Conservation (phyloP, 306 rosid species). For the Phaseolus lunatus region DNA sequence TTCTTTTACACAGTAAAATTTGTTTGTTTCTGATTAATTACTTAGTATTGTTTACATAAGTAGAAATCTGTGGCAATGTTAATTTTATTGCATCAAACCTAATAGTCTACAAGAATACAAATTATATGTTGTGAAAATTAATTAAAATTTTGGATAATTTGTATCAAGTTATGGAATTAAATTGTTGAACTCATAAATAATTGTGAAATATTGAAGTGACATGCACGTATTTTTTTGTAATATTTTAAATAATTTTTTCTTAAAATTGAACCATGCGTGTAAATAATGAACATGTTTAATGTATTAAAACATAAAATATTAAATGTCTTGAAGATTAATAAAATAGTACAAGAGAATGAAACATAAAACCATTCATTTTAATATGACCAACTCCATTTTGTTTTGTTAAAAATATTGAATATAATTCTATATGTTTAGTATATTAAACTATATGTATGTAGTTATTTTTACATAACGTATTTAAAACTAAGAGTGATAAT, state of each 20-base stretch:
- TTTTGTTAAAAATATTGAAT: too few species aligned
- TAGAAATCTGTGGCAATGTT: background rate
- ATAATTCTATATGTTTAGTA: too few species aligned
- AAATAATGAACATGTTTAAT: background rate
- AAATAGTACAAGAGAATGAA: background rate
- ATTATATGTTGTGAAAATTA: background rate
- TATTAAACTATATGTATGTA: too few species aligned
- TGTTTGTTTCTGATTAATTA: background rate
- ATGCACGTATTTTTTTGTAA: background rate
- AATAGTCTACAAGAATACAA: background rate
- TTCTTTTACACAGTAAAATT: background rate
- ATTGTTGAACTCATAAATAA: background rate
- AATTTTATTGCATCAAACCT: too few species aligned
- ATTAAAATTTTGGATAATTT: background rate
- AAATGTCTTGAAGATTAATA: background rate
- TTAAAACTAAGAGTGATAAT: too few species aligned
- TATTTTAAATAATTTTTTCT: background rate
- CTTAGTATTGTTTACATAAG: background rate
- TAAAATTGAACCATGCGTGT: background rate
- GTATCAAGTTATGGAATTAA: background rate
- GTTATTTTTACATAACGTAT: too few species aligned
- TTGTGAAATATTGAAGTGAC: background rate
- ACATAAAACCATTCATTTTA: background rate
- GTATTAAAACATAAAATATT: background rate
- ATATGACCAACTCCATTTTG: background rate